Conservation (phyloP, 345 rosid species). For the Rhizophora apiculata region DNA sequence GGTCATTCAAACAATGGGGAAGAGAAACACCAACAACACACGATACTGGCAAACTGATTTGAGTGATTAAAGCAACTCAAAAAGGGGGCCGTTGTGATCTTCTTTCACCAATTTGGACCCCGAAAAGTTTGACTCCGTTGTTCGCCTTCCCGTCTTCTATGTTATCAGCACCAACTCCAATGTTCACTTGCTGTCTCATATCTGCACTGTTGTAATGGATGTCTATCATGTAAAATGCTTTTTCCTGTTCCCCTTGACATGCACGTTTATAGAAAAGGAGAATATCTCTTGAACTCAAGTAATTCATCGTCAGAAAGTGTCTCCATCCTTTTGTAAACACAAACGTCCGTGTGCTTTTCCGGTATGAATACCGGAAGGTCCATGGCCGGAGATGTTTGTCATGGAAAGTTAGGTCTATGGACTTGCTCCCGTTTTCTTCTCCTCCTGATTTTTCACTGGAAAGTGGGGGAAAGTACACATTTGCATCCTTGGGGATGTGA, state of each 20-base stretch:
- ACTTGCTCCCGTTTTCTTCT: not conserved
- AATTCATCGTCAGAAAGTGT: conserved; percentile 22
- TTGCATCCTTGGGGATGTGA: conserved; percentile 23
- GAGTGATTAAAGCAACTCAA: no score
- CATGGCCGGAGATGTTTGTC: conserved; percentile 16
- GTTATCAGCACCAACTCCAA: not conserved
- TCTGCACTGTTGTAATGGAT: not conserved
- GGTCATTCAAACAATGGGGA: no score
- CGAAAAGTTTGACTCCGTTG: conserved; percentile 11
- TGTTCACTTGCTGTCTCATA: not conserved
- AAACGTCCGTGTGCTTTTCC: conserved; percentile 13
- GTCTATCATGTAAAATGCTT: conserved; percentile 23
- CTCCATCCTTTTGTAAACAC: conserved; percentile 26
- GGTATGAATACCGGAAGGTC: conserved; percentile 24
- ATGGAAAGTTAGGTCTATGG: conserved; percentile 12
- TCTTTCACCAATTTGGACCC: conserved; percentile 11
- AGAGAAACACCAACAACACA: no score
- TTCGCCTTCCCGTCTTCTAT: conserved; percentile 2
- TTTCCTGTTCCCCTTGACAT: not conserved
- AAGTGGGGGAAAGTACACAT: conserved; percentile 14
- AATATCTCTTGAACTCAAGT: conserved; percentile 14
- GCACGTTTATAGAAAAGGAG: conserved; percentile 18
- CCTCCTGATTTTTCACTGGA: not conserved
- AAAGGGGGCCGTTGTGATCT: not conserved
- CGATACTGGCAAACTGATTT: no score